Percentiles rank a stretch among this genome's conserved stretches.
Evolutionary conservation across 441 rosid species (phyloP).

Genomic region (Erodium moschatum): DNA sequence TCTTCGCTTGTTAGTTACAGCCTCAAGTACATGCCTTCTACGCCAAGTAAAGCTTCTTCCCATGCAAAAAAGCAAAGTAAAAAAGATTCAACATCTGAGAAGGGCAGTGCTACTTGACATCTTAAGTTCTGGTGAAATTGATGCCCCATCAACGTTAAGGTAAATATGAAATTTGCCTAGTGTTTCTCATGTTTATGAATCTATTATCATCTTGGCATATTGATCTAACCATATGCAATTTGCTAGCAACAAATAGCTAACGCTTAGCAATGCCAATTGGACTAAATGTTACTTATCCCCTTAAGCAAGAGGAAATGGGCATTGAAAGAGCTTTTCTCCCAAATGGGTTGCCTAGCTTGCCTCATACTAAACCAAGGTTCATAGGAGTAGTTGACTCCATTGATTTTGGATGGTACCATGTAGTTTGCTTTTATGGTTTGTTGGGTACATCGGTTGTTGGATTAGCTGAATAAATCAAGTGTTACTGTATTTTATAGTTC

Average conservation of each 20-base stretch:
- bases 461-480: background rate
- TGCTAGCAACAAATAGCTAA: background rate
- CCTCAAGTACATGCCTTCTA: conserved; percentile 39
- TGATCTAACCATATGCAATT: background rate
- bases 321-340: background rate
- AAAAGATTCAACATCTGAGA: conserved; percentile 1
- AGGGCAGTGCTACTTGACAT: background rate
- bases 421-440: background rate
- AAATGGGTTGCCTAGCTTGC: background rate
- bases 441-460: background rate
- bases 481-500: background rate
- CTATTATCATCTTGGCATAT: background rate
- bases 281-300: background rate
- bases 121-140: too few species aligned
- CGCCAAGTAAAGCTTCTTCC: conserved; percentile 18
- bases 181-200: background rate
- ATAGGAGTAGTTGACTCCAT: background rate
- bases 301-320: background rate
- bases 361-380: background rate
- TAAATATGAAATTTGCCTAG: conserved; percentile 1
- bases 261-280: background rate
- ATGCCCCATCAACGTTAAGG: background rate
- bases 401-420: background rate
- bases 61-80: conserved; percentile 20
- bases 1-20: conserved; percentile 65